Evolutionary conservation across 164 flowering plant genomes (phyloP).

Genomic region (Pachysandra terminalis): DNA sequence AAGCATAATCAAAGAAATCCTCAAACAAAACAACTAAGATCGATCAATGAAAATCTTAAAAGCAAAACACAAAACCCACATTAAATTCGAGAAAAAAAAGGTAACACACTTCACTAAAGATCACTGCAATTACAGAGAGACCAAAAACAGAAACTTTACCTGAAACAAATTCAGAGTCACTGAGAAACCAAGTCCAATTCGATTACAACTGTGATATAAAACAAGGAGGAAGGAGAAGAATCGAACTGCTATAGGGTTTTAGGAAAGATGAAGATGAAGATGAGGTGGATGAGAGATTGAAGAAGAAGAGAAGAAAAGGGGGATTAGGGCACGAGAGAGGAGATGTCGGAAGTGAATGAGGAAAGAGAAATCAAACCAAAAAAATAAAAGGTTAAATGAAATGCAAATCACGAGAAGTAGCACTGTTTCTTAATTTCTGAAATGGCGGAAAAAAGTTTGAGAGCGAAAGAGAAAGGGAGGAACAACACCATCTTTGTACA

Average conservation of each 20-base stretch:
- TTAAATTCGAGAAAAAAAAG: constrained; percentile 5
- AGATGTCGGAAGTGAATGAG: constrained; percentile 15
- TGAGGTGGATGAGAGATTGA: not conserved
- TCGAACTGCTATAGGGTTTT: not conserved
- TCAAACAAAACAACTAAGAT: not conserved
- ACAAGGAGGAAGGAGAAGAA: not conserved
- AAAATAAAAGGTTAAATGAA: not conserved
- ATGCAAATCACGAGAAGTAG: constrained; percentile 32
- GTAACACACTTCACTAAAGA: not conserved
- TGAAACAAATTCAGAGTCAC: constrained; percentile 1
- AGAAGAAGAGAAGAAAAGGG: not conserved
- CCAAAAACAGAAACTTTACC: constrained; percentile 10
- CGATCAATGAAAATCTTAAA: not conserved
- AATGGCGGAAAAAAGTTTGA: not conserved
- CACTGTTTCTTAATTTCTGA: constrained; percentile 6
- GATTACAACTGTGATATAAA: not conserved
- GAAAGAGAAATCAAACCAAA: constrained; percentile 14
- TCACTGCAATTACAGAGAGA: not conserved
- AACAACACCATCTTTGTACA: too few relatives aligned
- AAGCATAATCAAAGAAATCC: not conserved
- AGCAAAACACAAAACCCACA: not conserved
- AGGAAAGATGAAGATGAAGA: too few relatives aligned
- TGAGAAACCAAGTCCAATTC: not conserved
- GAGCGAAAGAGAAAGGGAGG: too few relatives aligned
- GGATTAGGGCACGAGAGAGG: constrained; percentile 18